Evolutionary conservation across 768 basidiomycete species (phyloP).

Genomic region (Suillus alpinus): DNA sequence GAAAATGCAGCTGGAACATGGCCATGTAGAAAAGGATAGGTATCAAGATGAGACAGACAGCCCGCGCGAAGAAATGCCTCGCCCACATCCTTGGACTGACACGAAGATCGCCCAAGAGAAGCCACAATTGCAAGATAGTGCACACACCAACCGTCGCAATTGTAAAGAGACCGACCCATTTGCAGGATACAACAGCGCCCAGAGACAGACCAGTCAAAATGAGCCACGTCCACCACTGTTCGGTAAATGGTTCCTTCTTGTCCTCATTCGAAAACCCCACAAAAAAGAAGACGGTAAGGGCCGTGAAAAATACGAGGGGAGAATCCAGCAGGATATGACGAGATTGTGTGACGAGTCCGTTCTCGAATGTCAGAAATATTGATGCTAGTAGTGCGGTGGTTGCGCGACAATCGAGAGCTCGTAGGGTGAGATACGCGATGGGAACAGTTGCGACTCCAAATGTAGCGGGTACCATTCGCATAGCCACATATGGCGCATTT

Average conservation of each 20-base stretch:
- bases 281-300: constrained; percentile 84
- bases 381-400: constrained; percentile 90
- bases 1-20: constrained; percentile 96
- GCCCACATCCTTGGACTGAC: constrained; percentile 74
- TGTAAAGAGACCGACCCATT: constrained; percentile 98
- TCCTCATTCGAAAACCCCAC: constrained; percentile 90
- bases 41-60: constrained; percentile 83
- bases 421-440: constrained; percentile 88
- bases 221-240: constrained; percentile 93
- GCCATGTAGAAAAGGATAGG: constrained; percentile 90
- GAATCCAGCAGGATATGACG: constrained; percentile 97
- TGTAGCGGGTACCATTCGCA: constrained; percentile 92
- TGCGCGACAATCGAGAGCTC: constrained; percentile 87
- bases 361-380: constrained; percentile 94
- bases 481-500: constrained; percentile 90
- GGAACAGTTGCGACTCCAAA: constrained; percentile 91
- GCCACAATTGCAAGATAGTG: constrained; percentile 86
- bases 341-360: constrained; percentile 93
- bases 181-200: constrained; percentile 91
- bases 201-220: constrained; percentile 82
- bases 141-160: constrained; percentile 90
- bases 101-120: constrained; percentile 81
- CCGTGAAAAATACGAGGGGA: constrained; percentile 97
- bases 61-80: constrained; percentile 85
- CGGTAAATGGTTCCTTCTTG: constrained; percentile 77